A percentile compares a stretch with the other conserved stretches of the same genome.
phyloP scores from a whole-genome alignment of 176 grass and related monocot species.

The Thinopyrum elongatum region DNA sequence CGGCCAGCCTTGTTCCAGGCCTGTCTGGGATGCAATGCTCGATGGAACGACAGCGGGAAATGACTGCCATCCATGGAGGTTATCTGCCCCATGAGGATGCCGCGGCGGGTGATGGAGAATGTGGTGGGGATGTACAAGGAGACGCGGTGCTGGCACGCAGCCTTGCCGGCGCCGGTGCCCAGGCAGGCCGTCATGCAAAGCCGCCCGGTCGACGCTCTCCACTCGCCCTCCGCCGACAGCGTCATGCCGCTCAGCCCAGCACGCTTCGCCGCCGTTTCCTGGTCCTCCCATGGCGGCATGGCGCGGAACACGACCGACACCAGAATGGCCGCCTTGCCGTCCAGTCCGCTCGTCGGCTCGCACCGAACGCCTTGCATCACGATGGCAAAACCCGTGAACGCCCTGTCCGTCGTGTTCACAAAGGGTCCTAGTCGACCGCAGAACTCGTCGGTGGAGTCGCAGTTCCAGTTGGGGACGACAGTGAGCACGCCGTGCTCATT shows the following conservation, averaged over 20 bases:
- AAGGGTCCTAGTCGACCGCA: conserved; percentile 52
- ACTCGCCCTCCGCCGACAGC: conserved; percentile 50
- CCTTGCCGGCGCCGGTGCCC: background rate
- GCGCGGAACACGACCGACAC: conserved; percentile 50
- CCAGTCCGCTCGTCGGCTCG: background rate
- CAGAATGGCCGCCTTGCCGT: conserved; percentile 10
- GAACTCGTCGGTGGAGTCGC: conserved; percentile 42
- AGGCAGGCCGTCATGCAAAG: conserved; percentile 62
- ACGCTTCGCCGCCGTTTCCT: conserved; percentile 1
- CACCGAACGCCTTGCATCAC: conserved; percentile 50
- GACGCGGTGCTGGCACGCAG: conserved; percentile 37
- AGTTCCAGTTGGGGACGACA: conserved; percentile 47
- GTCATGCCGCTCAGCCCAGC: conserved; percentile 30
- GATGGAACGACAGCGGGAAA: background rate
- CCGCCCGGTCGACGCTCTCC: conserved; percentile 39
- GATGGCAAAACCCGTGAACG: conserved; percentile 23
- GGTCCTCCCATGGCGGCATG: conserved; percentile 36
- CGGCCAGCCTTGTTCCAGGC: background rate
- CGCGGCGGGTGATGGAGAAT: conserved; percentile 44
- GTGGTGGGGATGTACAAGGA: conserved; percentile 41
- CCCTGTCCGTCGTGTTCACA: conserved; percentile 11
- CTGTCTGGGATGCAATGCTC: background rate
- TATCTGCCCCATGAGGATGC: conserved; percentile 36
- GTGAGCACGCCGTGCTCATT: background rate
- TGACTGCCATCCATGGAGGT: conserved; percentile 21